Evolutionary conservation across 306 rosid genomes (phyloP).

Genomic region (Vicia faba): DNA sequence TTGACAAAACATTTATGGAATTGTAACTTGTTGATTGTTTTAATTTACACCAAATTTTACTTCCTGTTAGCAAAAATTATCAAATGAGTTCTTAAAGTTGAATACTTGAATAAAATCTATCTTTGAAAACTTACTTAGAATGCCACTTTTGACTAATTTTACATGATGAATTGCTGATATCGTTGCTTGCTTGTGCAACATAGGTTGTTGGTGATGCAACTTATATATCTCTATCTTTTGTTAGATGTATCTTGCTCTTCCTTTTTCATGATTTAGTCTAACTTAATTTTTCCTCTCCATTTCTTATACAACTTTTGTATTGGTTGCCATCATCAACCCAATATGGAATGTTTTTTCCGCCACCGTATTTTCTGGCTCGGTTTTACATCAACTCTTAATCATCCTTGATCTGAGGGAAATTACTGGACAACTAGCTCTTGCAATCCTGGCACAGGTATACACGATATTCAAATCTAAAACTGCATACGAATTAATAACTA

Average conservation of each 20-base stretch:
- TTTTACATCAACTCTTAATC: slow-evolving; percentile 50
- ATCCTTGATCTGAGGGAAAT: slow-evolving; percentile 74
- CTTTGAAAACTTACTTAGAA: too few species aligned
- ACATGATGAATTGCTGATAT: slow-evolving; percentile 15
- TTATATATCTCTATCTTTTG: slow-evolving; percentile 23
- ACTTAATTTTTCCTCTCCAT: slow-evolving; percentile 38
- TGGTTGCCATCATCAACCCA: slow-evolving; percentile 83
- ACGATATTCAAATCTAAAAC: slow-evolving; percentile 16
- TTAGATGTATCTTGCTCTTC: slow-evolving; percentile 24
- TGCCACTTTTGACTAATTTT: slow-evolving; percentile 23
- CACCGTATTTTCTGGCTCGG: slow-evolving; percentile 84
- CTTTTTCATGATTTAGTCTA: slow-evolving; percentile 35
- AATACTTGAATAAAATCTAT: too few species aligned
- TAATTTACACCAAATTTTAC: too few species aligned
- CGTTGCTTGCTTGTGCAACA: slow-evolving; percentile 5
- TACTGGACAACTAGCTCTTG: slow-evolving; percentile 65
- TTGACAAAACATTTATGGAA: too few species aligned
- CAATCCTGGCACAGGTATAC: slow-evolving; percentile 91
- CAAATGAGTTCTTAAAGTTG: too few species aligned
- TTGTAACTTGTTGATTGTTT: too few species aligned
- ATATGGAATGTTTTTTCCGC: slow-evolving; percentile 93
- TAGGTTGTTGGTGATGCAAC: slow-evolving; percentile 12
- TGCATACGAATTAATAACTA: slow-evolving; percentile 1
- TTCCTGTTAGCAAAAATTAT: too few species aligned
- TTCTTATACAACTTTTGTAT: slow-evolving; percentile 65